Evolutionary conservation across 768 basidiomycete species (phyloP).

Genomic region (Albatrellus ellisii): DNA sequence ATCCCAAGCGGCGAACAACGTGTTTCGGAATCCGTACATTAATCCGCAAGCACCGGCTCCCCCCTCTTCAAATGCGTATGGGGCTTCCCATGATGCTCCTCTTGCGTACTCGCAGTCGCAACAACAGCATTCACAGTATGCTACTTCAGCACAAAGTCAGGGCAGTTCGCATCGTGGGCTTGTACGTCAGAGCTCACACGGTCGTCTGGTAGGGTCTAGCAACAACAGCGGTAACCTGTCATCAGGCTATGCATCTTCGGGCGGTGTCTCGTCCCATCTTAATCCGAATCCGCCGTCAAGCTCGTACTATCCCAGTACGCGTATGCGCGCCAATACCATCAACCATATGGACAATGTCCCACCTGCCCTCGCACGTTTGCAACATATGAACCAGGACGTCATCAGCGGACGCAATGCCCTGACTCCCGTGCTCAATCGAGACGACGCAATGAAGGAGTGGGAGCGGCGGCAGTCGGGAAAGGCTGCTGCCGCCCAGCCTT

Average conservation of each 20-base stretch:
- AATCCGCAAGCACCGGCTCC: slow-evolving; percentile 27
- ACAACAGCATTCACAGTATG: slow-evolving; percentile 17
- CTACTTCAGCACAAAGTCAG: slow-evolving; percentile 17
- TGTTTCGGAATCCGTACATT: slow-evolving; percentile 74
- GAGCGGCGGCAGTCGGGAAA: slow-evolving; percentile 78
- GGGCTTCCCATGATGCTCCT: slow-evolving; percentile 16
- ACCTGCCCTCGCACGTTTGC: slow-evolving; percentile 79
- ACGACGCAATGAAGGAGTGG: slow-evolving; percentile 95
- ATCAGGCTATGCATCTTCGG: slow-evolving; percentile 5
- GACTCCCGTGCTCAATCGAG: slow-evolving; percentile 89
- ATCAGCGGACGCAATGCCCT: slow-evolving; percentile 68
- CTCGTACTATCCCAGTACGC: slow-evolving; percentile 55
- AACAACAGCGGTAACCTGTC: slow-evolving; percentile 16
- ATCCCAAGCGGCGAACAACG: slow-evolving; percentile 54
- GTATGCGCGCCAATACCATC: slow-evolving; percentile 84
- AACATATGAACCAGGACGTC: slow-evolving; percentile 81
- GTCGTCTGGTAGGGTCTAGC: slow-evolving; percentile 25
- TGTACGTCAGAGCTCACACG: slow-evolving; percentile 37
- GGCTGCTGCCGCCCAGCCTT: slow-evolving; percentile 56
- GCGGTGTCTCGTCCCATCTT: slow-evolving; percentile 14
- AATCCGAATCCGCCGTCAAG: slow-evolving; percentile 46
- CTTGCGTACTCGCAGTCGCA: slow-evolving; percentile 10
- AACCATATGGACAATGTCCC: slow-evolving; percentile 89
- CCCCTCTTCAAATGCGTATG: slow-evolving; percentile 18
- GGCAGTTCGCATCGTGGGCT: slow-evolving; percentile 27